Percentiles rank a stretch among this genome's conserved stretches.
Conservation (phyloP, 306 rosid species). For the Prosopis cineraria region DNA sequence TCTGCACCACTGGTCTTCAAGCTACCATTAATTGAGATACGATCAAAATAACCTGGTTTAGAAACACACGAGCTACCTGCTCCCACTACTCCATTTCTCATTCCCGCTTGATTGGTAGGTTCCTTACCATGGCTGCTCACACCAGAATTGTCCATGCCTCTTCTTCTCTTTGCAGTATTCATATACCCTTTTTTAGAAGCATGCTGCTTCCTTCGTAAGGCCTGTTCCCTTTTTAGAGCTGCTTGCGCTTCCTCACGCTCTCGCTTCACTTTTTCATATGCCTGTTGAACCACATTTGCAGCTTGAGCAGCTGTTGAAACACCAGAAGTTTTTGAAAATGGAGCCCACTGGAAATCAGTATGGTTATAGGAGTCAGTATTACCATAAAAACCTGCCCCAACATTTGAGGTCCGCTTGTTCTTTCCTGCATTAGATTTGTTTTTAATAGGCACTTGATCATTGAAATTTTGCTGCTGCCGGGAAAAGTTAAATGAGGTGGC, state of each 20-base stretch:
- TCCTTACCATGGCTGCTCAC: constrained; percentile 41
- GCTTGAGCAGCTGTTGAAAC: constrained; percentile 83
- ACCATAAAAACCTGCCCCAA: constrained; percentile 46
- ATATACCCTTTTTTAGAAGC: constrained; percentile 55
- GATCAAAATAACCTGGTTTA: constrained; percentile 33
- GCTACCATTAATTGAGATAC: constrained; percentile 34
- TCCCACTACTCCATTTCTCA: constrained; percentile 47
- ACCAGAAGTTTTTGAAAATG: constrained; percentile 68
- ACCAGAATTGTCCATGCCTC: constrained; percentile 53
- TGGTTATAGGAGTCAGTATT: constrained; percentile 41
- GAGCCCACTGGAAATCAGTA: constrained; percentile 70
- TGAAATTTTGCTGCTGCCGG: constrained; percentile 44
- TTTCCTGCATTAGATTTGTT: constrained; percentile 47
- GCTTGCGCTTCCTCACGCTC: constrained; percentile 91
- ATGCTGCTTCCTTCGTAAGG: constrained; percentile 60
- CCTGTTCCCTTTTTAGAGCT: constrained; percentile 63
- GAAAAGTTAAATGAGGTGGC: constrained; percentile 60
- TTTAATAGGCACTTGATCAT: constrained; percentile 46
- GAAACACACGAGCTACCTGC: constrained; percentile 34
- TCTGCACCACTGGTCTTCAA: constrained; percentile 31
- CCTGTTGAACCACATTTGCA: constrained; percentile 86
- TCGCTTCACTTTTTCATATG: constrained; percentile 88
- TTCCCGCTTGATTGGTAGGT: constrained; percentile 44
- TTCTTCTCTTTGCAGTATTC: constrained; percentile 69
- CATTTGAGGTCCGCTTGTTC: constrained; percentile 46